Base-by-base conservation (phyloP, 2,329 filamentous ascomycete species). In the Trichoderma guizhouense region DNA sequence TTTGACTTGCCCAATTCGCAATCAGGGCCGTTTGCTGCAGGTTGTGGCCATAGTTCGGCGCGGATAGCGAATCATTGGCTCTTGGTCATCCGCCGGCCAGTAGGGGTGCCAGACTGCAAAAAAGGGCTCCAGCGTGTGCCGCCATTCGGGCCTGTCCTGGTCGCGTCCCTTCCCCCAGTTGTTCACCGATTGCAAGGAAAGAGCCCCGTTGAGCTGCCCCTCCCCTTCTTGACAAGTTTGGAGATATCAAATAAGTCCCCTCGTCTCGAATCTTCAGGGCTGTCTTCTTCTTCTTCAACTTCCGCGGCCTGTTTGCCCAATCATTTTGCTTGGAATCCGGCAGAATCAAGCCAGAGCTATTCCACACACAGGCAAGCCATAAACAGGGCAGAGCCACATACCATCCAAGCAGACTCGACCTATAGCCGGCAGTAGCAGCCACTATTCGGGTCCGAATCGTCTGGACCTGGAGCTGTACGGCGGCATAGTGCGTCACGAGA, bases 401-500 rank as follows among this genome's bases (percentile, higher is more conserved):
- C 34, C 57, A 34, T 60, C 28, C 18, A 34, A 57, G 32, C 47
- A 36, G n/a, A 32, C 24, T 24, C 34, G 26, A 28, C 21, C 15
- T 26, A 47, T 30, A 60, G 34, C 24, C 32, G 26, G 32, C 47
- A 57, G 66, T 61, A 32, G 26, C 55, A 24, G 28, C 34, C 26
- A 26, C 63, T 32, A 8, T 26, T n/a, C 36, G 21, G n/a, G 30
- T 26, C 12, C 36, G 12, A 71, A 65, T 32, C 47, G 14, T 58
- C 60, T 28, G 51, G n/a, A 57, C 24, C 60, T 65, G 53, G 64
- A 71, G n/a, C 69, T 32, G 32, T 34, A 64, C 60, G 47, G 47
- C 67, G 43, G 12, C 36, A 58, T 36, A 69, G 57, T 58, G 67
- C 60, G 60, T 58, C 69, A 71, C 69, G 60, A 64, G 60, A 65